phyloP scores from a whole-genome alignment of 257 asterid species.

The Mitragyna speciosa region DNA sequence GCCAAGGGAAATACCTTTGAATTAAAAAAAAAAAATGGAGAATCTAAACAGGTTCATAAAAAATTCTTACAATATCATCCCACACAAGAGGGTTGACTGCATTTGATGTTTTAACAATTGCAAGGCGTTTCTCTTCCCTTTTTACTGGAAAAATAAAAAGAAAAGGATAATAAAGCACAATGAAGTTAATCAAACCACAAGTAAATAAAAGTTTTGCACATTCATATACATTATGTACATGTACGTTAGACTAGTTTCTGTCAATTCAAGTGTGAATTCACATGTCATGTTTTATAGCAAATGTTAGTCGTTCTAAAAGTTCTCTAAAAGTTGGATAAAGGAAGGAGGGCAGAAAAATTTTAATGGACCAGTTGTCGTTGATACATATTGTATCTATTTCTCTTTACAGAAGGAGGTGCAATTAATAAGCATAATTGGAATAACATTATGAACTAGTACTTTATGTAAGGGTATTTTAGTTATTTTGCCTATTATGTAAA shows the following conservation, averaged over 20 bases:
- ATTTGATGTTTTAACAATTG: conserved; percentile 44
- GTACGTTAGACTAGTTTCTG: too few relatives aligned
- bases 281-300: neutral
- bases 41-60: neutral
- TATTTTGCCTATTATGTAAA: too few relatives aligned
- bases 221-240: neutral
- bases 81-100: conserved; percentile 46
- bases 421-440: neutral
- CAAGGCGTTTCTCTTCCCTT: conserved; percentile 77
- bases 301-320: neutral
- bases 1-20: neutral
- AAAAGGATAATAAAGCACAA: conserved; percentile 15
- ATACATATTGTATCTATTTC: neutral
- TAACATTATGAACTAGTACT: too few relatives aligned
- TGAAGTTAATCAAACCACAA: neutral
- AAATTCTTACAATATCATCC: conserved; percentile 38
- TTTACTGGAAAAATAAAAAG: conserved; percentile 55
- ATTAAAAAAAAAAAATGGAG: neutral
- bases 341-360: neutral
- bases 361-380: neutral
- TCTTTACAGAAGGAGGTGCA: neutral
- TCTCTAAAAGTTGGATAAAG: neutral
- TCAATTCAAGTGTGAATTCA: too few relatives aligned
- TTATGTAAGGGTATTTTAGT: too few relatives aligned
- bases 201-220: neutral